Percentiles rank a stretch among this genome's conserved stretches.
Conservation (phyloP, 2,329 filamentous ascomycete species). For the Alternaria metachromatica region DNA sequence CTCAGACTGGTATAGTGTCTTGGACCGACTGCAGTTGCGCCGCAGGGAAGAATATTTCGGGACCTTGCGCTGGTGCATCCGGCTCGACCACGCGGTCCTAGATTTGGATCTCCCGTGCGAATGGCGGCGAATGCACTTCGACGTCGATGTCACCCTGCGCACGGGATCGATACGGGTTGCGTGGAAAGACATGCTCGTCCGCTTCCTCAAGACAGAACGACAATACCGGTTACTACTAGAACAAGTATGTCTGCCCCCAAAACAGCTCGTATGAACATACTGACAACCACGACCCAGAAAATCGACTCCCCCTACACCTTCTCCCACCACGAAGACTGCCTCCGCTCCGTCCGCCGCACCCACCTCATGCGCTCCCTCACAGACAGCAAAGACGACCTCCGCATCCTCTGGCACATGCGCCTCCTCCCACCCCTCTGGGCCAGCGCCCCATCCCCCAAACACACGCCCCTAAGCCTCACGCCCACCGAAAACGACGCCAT, state of each 20-base stretch:
- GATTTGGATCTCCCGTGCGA: conserved; percentile 31
- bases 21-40: conserved; percentile 14
- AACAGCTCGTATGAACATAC: not conserved
- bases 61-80: conserved; percentile 33
- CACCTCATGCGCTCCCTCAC: conserved; percentile 22
- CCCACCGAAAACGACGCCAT: conserved; percentile 28
- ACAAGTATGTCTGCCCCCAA: conserved; percentile 10
- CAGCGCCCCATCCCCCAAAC: conserved; percentile 10
- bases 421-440: conserved; percentile 32
- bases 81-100: conserved; percentile 33
- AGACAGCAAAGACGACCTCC: conserved; percentile 15
- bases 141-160: conserved; percentile 14
- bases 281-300: conserved; percentile 15
- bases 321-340: conserved; percentile 34
- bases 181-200: conserved; percentile 34
- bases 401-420: conserved; percentile 31
- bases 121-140: not conserved
- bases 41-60: conserved; percentile 21
- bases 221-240: conserved; percentile 27
- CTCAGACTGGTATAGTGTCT: not conserved
- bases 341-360: conserved; percentile 36
- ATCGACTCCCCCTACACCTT: conserved; percentile 25
- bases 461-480: conserved; percentile 12
- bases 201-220: conserved; percentile 33
- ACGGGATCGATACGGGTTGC: conserved; percentile 12